Evolutionary conservation across 495 filamentous ascomycete genomes (phyloP), one percentile per base, ranked within the genome.

Genomic region (Hypoxylon fuscum): DNA sequence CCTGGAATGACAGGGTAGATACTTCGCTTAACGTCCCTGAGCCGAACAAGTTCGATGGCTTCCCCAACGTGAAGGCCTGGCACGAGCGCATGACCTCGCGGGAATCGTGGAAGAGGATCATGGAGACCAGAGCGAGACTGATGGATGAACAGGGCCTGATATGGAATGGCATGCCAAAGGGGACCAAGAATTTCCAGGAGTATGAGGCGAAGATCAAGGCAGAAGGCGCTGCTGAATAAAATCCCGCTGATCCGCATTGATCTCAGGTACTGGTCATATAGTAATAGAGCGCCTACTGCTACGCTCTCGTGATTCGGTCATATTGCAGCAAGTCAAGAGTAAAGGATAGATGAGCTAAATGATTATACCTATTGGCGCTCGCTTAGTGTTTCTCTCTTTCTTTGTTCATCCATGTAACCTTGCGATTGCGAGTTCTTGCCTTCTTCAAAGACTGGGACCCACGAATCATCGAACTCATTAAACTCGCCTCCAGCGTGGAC

Each of bases 131-230:
- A 2, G 60, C 35, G 0, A 25, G 38, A 8, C 31, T 68, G 15
- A 69, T 72, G 69, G 60, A 72, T 8, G 66, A 68, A 50, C 69
- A 72, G 29, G 57, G 61, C 2, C 50, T 72, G 22, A 22, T 53
- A 21, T 68, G 60, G 60, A 60, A 58, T 29, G 69, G 66, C 1
- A 46, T 68, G 54, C 69, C 69, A 0, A 66, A 68, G 45, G 62
- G 64, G 1, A 53, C 61, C 20, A 32, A 66, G 44, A 57, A 22
- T 5, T 66, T 69, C 7, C 10, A 9, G 1, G 54, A 57, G 22
- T 57, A 48, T 15, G 42, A 47, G 9, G 51, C 17, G 11, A 55
- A 37, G 51, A 45, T 45, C n/a, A n/a, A n/a, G n/a, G n/a, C n/a
- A n/a, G n/a, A n/a, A n/a, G n/a, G n/a, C n/a, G n/a, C n/a, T n/a